Conservation (phyloP, 2,329 filamentous ascomycete genomes). For the Byssoonygena ceratinophila region DNA sequence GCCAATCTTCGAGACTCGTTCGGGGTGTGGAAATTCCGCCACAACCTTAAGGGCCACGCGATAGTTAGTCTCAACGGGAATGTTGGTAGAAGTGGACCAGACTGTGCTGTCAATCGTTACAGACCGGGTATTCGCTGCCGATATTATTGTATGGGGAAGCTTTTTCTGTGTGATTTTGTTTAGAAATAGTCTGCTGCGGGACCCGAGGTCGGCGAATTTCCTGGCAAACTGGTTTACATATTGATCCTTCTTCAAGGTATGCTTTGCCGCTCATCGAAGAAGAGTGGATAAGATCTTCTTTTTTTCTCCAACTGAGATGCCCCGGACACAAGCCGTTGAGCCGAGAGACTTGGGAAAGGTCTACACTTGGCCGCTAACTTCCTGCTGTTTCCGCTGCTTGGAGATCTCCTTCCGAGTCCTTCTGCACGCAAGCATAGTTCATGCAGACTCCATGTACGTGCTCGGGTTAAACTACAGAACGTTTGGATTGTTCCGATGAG, state of each 20-base stretch:
- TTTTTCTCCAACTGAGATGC: background rate
- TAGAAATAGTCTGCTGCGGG: background rate
- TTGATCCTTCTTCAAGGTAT: background rate
- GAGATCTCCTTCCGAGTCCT: background rate
- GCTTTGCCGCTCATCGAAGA: background rate
- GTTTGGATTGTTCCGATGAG: background rate
- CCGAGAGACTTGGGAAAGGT: background rate
- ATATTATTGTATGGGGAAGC: background rate
- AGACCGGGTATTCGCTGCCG: constrained; percentile 2
- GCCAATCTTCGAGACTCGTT: background rate
- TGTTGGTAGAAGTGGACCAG: background rate
- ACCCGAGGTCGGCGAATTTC: constrained; percentile 1
- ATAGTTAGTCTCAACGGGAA: background rate
- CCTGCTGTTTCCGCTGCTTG: background rate
- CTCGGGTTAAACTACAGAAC: background rate
- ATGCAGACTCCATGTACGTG: background rate
- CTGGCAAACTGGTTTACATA: background rate
- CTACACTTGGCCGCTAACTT: background rate
- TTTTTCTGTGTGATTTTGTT: background rate
- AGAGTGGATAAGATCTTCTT: background rate
- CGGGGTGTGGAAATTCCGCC: background rate
- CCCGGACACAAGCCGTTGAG: background rate
- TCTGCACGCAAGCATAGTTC: background rate
- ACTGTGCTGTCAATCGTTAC: background rate
- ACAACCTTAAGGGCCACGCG: background rate